These are phyloP conservation scores for Amylocystis lapponica DNA, from an alignment of 768 basidiomycete species.

Conservation along the genomic window DNA sequence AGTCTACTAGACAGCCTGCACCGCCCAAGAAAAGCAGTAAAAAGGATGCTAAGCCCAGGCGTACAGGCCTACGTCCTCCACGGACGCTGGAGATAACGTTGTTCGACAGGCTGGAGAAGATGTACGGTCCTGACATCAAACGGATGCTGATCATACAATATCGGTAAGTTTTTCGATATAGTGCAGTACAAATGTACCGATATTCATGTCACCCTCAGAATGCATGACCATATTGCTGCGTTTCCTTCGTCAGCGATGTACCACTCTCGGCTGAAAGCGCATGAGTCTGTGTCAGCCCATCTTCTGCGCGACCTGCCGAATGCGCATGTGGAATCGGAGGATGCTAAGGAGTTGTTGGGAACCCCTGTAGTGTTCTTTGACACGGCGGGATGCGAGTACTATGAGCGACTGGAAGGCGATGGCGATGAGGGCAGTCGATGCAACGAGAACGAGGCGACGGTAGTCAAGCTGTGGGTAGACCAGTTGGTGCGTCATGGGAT, in stretches of 20 bases:
- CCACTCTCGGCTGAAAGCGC: constrained; percentile 59
- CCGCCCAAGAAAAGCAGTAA: constrained; percentile 4
- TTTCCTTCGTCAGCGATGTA: constrained; percentile 88
- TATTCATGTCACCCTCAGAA: constrained; percentile 38
- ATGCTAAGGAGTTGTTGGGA: constrained; percentile 62
- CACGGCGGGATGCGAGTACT: constrained; percentile 91
- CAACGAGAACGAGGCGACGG: constrained; percentile 91
- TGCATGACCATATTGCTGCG: constrained; percentile 80
- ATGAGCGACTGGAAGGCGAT: constrained; percentile 72
- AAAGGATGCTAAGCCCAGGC: not conserved
- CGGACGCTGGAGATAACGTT: constrained; percentile 81
- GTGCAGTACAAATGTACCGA: not conserved
- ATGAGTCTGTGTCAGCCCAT: constrained; percentile 64
- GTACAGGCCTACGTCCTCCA: constrained; percentile 43
- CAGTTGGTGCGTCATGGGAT: constrained; percentile 58
- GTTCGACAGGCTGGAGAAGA: constrained; percentile 85
- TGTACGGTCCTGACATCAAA: constrained; percentile 83
- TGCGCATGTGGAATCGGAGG: constrained; percentile 45
- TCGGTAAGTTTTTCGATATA: constrained; percentile 39
- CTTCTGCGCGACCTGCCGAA: constrained; percentile 68
- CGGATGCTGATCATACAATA: constrained; percentile 89
- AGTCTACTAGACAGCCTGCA: constrained; percentile 4
- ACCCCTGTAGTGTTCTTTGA: constrained; percentile 91
- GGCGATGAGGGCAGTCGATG: constrained; percentile 86
- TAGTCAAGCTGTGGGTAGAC: constrained; percentile 80